These are phyloP conservation scores for Sporothrix inflata DNA, from an alignment of 2,329 filamentous ascomycete species.

Conservation along the genomic window DNA sequence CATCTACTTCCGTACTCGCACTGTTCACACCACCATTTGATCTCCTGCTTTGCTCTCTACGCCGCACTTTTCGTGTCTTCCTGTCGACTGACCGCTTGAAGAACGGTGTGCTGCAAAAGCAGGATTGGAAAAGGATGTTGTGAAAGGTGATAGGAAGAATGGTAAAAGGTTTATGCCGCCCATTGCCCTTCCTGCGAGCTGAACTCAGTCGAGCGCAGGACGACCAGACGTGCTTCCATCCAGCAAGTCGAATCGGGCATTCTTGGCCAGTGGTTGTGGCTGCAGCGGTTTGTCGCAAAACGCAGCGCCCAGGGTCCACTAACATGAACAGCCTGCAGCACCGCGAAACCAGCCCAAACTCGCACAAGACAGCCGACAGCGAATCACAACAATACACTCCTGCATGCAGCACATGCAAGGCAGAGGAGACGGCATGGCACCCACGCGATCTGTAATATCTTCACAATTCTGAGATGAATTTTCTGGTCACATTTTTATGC, in stretches of 20 bases:
- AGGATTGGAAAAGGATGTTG: background rate
- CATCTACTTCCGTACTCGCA: background rate
- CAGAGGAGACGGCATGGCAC: background rate
- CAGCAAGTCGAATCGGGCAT: background rate
- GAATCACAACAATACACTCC: background rate
- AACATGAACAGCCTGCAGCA: background rate
- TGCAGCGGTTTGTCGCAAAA: background rate
- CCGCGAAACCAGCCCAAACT: background rate
- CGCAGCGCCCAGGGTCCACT: background rate
- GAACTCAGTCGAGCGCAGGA: background rate
- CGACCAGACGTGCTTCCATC: background rate
- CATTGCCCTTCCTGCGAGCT: background rate
- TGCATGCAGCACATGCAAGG: background rate
- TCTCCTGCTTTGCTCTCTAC: background rate
- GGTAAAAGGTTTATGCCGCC: background rate
- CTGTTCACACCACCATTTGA: background rate
- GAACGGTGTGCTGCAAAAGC: background rate
- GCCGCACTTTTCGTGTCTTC: background rate
- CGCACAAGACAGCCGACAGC: background rate
- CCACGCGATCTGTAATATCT: background rate
- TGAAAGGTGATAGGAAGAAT: background rate
- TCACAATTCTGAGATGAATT: background rate
- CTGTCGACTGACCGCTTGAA: background rate
- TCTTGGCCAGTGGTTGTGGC: constrained; percentile 3
- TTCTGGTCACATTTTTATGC: background rate